Evolutionary conservation across 345 rosid species (phyloP).

Genomic region (Boechera stricta): DNA sequence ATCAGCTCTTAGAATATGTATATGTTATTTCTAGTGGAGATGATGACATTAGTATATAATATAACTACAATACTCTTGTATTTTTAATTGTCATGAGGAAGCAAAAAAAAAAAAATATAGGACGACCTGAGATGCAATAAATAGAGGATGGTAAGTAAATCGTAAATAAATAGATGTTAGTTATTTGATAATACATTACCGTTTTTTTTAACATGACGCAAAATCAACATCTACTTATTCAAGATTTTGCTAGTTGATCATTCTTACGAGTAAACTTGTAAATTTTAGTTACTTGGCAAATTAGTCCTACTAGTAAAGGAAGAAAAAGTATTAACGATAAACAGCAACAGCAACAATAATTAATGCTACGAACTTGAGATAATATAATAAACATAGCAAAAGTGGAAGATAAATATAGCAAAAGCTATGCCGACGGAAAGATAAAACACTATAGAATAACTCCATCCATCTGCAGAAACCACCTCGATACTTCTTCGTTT

Average conservation of each 20-base stretch:
- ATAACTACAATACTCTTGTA: not conserved
- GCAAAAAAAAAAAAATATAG: not conserved
- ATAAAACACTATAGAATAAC: not conserved
- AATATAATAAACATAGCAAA: not conserved
- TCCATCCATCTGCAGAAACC: constrained; percentile 6
- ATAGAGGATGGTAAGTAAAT: not conserved
- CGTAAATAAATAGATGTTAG: too few relatives aligned
- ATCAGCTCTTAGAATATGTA: not conserved
- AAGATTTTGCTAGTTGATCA: not conserved
- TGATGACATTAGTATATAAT: constrained; percentile 1
- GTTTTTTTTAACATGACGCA: not conserved
- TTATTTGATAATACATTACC: too few relatives aligned
- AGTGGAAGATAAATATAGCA: constrained; percentile 35
- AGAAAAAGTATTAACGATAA: not conserved
- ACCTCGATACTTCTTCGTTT: constrained; percentile 4
- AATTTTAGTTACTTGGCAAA: not conserved
- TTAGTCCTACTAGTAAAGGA: not conserved
- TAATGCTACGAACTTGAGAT: not conserved
- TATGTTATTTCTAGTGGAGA: constrained; percentile 15
- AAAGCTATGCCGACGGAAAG: constrained; percentile 9
- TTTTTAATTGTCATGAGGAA: not conserved
- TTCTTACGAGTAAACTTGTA: not conserved
- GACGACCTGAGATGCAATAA: not conserved
- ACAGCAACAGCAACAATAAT: not conserved
- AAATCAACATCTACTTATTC: not conserved